A percentile compares a stretch with the other conserved stretches of the same genome.
These are phyloP conservation scores for Pseudogymnoascus sp. DNA, from an alignment of 2,329 filamentous ascomycete species.

Conservation along the genomic window DNA sequence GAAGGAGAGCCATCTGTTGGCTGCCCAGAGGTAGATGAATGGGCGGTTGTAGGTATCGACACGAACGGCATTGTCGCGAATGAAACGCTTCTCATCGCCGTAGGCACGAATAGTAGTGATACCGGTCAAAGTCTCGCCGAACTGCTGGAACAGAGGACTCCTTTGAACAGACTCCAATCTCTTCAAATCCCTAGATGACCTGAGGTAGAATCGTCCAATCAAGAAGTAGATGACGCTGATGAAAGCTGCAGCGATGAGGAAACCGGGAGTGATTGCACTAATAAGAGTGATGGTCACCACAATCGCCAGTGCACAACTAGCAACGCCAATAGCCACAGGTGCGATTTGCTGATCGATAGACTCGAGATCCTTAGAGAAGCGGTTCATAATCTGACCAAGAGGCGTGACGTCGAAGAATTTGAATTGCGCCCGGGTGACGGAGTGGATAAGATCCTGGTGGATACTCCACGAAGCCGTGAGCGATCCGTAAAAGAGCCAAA, in stretches of 20 bases:
- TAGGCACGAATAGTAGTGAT: constrained; percentile 97
- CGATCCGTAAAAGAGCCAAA: constrained; percentile 88
- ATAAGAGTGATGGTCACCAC: constrained; percentile 85
- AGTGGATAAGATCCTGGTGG: constrained; percentile 69
- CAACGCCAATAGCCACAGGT: constrained; percentile 73
- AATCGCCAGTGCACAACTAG: constrained; percentile 59
- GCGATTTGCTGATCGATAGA: constrained; percentile 94
- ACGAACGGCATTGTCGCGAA: constrained; percentile 78
- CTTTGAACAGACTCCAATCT: constrained; percentile 88
- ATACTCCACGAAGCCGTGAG: constrained; percentile 80
- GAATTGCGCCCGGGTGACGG: constrained; percentile 85
- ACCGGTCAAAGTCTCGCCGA: constrained; percentile 88
- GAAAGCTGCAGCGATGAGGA: constrained; percentile 78
- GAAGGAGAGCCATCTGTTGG: constrained; percentile 94
- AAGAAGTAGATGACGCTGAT: constrained; percentile 78
- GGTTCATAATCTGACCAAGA: constrained; percentile 92
- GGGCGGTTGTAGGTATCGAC: constrained; percentile 90
- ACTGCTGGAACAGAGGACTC: constrained; percentile 95
- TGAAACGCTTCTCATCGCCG: constrained; percentile 86
- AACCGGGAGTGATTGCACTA: constrained; percentile 79
- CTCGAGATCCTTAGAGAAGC: constrained; percentile 96
- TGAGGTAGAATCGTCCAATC: constrained; percentile 82
- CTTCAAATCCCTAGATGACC: constrained; percentile 91
- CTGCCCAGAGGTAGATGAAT: constrained; percentile 94
- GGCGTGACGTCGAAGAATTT: constrained; percentile 97